These are phyloP conservation scores for Aspergillus novofumigatus DNA, from an alignment of 2,329 filamentous ascomycete genomes.

Conservation along the genomic window DNA sequence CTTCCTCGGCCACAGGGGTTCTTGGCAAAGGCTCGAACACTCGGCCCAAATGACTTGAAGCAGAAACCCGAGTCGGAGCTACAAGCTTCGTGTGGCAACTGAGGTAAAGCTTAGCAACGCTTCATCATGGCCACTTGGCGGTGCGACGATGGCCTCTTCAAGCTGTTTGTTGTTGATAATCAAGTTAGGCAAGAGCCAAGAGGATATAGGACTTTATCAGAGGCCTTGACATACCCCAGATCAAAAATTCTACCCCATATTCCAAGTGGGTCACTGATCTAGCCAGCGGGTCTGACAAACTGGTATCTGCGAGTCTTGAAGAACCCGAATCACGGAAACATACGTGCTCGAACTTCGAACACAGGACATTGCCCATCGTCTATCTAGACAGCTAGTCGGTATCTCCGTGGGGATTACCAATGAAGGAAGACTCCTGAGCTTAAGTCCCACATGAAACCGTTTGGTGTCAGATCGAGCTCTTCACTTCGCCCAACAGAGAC, in stretches of 20 bases:
- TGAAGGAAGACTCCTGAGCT: background rate
- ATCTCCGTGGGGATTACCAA: background rate
- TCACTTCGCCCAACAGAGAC: background rate
- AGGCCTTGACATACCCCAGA: background rate
- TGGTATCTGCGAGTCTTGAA: background rate
- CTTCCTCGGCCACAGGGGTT: too few relatives aligned
- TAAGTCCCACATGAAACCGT: too few relatives aligned
- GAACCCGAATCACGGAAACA: background rate
- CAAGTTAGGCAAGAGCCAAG: background rate
- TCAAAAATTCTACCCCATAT: background rate
- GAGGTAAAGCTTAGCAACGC: background rate
- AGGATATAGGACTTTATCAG: background rate
- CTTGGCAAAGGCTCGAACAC: background rate
- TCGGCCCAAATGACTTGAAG: background rate
- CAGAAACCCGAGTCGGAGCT: background rate
- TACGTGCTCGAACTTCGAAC: background rate
- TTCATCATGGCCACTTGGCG: background rate
- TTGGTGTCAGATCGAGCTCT: too few relatives aligned
- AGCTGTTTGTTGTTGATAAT: background rate
- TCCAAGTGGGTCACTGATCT: background rate
- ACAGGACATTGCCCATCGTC: background rate
- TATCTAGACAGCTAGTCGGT: background rate
- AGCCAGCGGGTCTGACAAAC: background rate
- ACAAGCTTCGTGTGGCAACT: background rate
- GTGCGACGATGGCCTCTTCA: background rate